phyloP scores from a whole-genome alignment of 805 yeast genomes.

The Blastobotrys terrestris region DNA sequence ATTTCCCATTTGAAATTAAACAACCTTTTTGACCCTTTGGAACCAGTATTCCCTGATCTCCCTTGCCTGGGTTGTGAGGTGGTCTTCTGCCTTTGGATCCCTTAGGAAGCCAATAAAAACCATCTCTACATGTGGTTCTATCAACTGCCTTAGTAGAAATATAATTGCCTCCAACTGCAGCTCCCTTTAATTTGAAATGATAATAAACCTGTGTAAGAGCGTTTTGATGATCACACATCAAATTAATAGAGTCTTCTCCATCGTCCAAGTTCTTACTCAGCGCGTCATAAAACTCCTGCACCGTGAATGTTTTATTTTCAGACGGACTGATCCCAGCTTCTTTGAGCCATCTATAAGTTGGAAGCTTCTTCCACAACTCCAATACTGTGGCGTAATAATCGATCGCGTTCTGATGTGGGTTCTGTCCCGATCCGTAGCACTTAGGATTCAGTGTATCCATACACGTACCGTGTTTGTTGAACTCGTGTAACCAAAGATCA shows the following conservation, averaged over 20 bases:
- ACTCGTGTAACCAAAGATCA: conserved; percentile 82
- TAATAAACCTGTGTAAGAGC: conserved; percentile 71
- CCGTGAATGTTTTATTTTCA: conserved; percentile 47
- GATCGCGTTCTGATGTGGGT: conserved; percentile 42
- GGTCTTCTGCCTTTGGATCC: conserved; percentile 28
- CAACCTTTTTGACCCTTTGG: conserved; percentile 58
- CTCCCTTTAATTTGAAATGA: conserved; percentile 68
- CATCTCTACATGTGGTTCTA: conserved; percentile 51
- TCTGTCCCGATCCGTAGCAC: conserved; percentile 46
- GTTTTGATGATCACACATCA: conserved; percentile 49
- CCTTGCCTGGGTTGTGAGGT: conserved; percentile 30
- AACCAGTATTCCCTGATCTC: conserved; percentile 42
- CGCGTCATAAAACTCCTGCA: conserved; percentile 33
- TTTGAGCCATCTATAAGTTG: conserved; percentile 63
- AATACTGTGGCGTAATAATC: conserved; percentile 65
- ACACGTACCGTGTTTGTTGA: conserved; percentile 92
- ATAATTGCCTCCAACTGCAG: conserved; percentile 60
- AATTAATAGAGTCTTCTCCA: conserved; percentile 45
- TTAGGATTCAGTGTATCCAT: conserved; percentile 68
- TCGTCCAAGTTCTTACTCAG: conserved; percentile 39
- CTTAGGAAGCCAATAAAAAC: conserved; percentile 72
- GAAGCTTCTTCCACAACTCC: conserved; percentile 48
- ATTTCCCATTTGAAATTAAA: conserved; percentile 77
- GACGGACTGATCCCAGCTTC: conserved; percentile 70
- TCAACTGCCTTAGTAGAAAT: conserved; percentile 25